phyloP scores from a whole-genome alignment of 768 basidiomycete genomes.

The Hypholoma sublateritium region DNA sequence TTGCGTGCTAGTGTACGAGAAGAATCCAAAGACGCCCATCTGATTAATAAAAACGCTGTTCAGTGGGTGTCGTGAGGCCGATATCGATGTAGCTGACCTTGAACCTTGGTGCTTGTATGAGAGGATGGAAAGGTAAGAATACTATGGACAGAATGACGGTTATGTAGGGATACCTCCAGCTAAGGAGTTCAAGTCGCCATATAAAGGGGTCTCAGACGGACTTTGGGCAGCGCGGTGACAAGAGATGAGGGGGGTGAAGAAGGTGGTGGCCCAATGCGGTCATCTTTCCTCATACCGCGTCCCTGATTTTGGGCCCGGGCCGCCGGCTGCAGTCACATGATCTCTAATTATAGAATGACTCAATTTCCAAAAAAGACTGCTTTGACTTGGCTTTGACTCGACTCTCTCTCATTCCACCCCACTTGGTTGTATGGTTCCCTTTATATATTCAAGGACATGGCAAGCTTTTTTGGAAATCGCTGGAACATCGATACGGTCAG shows the following conservation, averaged over 20 bases:
- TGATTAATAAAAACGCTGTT: neutral
- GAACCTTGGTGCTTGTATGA: neutral
- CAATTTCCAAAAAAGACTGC: neutral
- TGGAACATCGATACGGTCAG: slow-evolving; percentile 1
- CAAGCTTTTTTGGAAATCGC: neutral
- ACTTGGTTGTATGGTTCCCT: no score
- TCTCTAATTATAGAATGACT: slow-evolving; percentile 1
- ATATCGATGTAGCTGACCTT: neutral
- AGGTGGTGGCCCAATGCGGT: neutral
- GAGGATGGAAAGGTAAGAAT: neutral
- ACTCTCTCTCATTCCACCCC: no score
- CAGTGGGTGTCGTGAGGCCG: neutral
- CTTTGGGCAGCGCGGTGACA: neutral
- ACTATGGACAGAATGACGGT: neutral
- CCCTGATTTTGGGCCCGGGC: neutral
- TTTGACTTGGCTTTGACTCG: no score
- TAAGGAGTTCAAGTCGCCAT: slow-evolving; percentile 3
- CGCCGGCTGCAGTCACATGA: neutral
- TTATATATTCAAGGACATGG: neutral
- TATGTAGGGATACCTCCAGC: neutral
- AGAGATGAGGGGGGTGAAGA: neutral
- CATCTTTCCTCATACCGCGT: neutral
- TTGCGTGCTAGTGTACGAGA: slow-evolving; percentile 5
- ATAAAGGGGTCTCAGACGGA: slow-evolving; percentile 4
- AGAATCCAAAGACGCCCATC: slow-evolving; percentile 17